Conservation (phyloP, 257 asterid species). For the Solanum etuberosum region DNA sequence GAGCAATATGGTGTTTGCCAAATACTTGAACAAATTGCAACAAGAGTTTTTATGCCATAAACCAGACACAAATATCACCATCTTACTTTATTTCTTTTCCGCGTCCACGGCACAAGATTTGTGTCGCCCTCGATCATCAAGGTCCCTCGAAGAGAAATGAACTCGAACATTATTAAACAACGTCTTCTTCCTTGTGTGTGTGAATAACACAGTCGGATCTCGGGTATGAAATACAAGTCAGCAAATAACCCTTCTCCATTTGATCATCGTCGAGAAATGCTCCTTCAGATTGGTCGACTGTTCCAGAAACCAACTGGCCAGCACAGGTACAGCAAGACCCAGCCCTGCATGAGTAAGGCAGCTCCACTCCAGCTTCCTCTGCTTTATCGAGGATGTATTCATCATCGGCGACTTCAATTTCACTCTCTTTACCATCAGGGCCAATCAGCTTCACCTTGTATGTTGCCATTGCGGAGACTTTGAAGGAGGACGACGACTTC, state of each 20-base stretch:
- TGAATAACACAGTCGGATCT: slow-evolving; percentile 22
- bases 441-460: slow-evolving; percentile 29
- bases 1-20: neutral
- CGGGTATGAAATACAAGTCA: slow-evolving; percentile 29
- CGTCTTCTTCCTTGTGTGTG: slow-evolving; percentile 30
- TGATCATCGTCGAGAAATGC: slow-evolving; percentile 24
- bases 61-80: neutral
- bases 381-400: slow-evolving; percentile 31
- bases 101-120: neutral
- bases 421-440: slow-evolving; percentile 26
- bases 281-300: slow-evolving; percentile 33
- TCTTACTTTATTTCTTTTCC: neutral
- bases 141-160: neutral
- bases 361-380: slow-evolving; percentile 21
- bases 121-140: neutral
- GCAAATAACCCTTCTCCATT: slow-evolving; percentile 26
- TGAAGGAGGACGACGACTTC: neutral
- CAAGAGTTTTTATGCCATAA: neutral
- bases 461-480: slow-evolving; percentile 15
- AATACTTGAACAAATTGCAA: neutral
- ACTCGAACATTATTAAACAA: neutral
- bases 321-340: slow-evolving; percentile 34
- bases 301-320: slow-evolving; percentile 15
- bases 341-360: slow-evolving; percentile 34
- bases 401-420: slow-evolving; percentile 27